These are phyloP conservation scores for Miscanthus lutarioriparius DNA, from an alignment of 176 grass and related monocot genomes.

Conservation along the genomic window DNA sequence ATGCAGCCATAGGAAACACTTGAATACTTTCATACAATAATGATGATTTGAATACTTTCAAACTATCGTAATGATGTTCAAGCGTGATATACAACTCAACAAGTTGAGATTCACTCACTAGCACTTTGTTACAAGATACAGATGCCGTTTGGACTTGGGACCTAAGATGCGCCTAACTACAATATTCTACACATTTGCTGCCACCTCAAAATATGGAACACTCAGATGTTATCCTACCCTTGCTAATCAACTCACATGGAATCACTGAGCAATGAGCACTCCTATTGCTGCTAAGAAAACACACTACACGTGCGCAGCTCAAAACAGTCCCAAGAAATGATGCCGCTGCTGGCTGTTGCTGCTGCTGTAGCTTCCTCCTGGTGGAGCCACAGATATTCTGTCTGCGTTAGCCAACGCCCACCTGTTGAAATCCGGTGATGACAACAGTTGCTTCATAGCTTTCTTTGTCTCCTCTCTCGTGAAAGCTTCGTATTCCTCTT, in stretches of 20 bases:
- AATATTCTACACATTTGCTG: slow-evolving; percentile 23
- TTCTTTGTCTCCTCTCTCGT: slow-evolving; percentile 77
- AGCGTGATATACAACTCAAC: background rate
- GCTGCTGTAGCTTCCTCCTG: slow-evolving; percentile 42
- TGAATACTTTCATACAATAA: no score
- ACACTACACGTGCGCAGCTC: slow-evolving; percentile 6
- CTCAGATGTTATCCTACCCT: slow-evolving; percentile 34
- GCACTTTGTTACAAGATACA: slow-evolving; percentile 24
- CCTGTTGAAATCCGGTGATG: slow-evolving; percentile 74
- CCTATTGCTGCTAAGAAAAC: slow-evolving; percentile 4
- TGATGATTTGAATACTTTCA: no score
- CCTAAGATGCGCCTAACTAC: slow-evolving; percentile 4
- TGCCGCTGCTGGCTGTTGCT: slow-evolving; percentile 37
- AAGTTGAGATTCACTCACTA: slow-evolving; percentile 9
- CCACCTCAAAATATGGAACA: slow-evolving; percentile 35
- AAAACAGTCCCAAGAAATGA: slow-evolving; percentile 63
- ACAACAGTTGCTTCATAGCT: slow-evolving; percentile 62
- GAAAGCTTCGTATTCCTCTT: slow-evolving; percentile 72
- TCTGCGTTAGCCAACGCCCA: slow-evolving; percentile 70
- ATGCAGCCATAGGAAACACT: no score
- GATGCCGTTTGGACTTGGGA: slow-evolving; percentile 4
- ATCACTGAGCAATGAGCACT: background rate
- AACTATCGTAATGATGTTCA: background rate
- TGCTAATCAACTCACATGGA: slow-evolving; percentile 4
- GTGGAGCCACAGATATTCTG: slow-evolving; percentile 67